Evolutionary conservation across 1,284 basidiomycete species (phyloP).

Genomic region (Moesziomyces sp.): DNA sequence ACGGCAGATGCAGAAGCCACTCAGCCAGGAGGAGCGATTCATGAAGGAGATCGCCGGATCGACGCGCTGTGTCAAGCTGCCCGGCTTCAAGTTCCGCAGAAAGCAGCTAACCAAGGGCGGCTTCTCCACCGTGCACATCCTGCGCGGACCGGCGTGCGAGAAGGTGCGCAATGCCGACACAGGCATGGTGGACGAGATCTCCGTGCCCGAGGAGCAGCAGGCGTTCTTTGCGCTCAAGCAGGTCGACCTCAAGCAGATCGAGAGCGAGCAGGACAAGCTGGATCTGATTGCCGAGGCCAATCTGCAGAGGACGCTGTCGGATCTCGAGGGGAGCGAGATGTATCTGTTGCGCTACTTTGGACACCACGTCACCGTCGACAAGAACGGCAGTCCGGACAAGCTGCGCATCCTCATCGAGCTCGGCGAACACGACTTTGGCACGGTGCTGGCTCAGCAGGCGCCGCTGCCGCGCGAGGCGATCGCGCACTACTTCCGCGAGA

Average conservation of each 20-base stretch:
- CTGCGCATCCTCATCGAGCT: slow-evolving; percentile 66
- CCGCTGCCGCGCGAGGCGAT: slow-evolving; percentile 53
- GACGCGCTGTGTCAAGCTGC: slow-evolving; percentile 50
- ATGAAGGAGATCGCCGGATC: slow-evolving; percentile 36
- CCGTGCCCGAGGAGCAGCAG: slow-evolving; percentile 58
- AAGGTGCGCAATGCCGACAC: slow-evolving; percentile 32
- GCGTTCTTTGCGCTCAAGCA: slow-evolving; percentile 66
- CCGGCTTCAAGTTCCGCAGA: slow-evolving; percentile 60
- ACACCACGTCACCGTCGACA: slow-evolving; percentile 56
- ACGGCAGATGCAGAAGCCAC: slow-evolving; percentile 36
- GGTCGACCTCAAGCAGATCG: slow-evolving; percentile 63
- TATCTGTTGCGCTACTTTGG: slow-evolving; percentile 66
- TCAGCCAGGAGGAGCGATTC: slow-evolving; percentile 29
- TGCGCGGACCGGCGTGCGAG: slow-evolving; percentile 57
- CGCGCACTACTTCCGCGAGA: slow-evolving; percentile 62
- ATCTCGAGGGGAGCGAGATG: slow-evolving; percentile 55
- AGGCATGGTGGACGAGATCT: slow-evolving; percentile 43
- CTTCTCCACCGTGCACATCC: slow-evolving; percentile 64
- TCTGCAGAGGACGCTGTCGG: slow-evolving; percentile 56
- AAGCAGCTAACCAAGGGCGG: slow-evolving; percentile 60
- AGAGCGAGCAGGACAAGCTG: slow-evolving; percentile 59
- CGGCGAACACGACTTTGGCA: slow-evolving; percentile 64
- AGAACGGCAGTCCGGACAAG: slow-evolving; percentile 37
- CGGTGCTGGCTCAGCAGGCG: slow-evolving; percentile 49
- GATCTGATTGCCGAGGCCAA: slow-evolving; percentile 66